phyloP scores from a whole-genome alignment of 1,139 yeast genomes.

The Yamadazyma aaseri region DNA sequence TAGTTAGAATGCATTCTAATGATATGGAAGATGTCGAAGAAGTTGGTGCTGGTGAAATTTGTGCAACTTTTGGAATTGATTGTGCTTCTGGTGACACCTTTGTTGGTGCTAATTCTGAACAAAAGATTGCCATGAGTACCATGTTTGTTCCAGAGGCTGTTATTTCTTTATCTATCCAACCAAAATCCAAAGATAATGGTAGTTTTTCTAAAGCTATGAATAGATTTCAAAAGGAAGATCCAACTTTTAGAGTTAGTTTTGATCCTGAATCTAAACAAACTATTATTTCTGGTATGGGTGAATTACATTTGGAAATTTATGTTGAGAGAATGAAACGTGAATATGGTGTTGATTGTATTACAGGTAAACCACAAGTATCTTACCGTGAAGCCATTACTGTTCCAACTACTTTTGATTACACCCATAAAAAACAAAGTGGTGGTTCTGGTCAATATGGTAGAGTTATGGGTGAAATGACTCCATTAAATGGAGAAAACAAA shows the following conservation, averaged over 20 bases:
- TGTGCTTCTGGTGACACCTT: conserved; percentile 99
- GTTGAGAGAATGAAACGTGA: conserved; percentile 98
- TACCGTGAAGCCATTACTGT: conserved; percentile 89
- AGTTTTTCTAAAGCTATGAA: conserved; percentile 92
- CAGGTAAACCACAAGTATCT: conserved; percentile 98
- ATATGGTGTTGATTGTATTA: conserved; percentile 90
- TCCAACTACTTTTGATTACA: conserved; percentile 80
- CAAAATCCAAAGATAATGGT: conserved; percentile 84
- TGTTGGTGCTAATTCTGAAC: conserved; percentile 67
- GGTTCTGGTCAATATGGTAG: conserved; percentile 99
- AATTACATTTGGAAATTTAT: conserved; percentile 91
- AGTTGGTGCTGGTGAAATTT: conserved; percentile 96
- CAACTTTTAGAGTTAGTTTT: conserved; percentile 90
- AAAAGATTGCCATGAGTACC: conserved; percentile 86
- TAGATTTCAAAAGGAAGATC: conserved; percentile 97
- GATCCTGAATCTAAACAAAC: conserved; percentile 95
- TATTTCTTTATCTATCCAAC: conserved; percentile 85
- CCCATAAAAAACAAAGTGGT: conserved; percentile 97
- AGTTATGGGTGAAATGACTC: conserved; percentile 82
- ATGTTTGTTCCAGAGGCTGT: conserved; percentile 99
- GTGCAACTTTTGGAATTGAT: conserved; percentile 98
- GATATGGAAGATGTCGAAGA: conserved; percentile 98
- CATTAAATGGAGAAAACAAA: conserved; percentile 64
- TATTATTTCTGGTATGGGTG: conserved; percentile 98
- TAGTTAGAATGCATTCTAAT: conserved; percentile 97